Conservation (phyloP, 345 rosid species). For the Salix udensis region DNA sequence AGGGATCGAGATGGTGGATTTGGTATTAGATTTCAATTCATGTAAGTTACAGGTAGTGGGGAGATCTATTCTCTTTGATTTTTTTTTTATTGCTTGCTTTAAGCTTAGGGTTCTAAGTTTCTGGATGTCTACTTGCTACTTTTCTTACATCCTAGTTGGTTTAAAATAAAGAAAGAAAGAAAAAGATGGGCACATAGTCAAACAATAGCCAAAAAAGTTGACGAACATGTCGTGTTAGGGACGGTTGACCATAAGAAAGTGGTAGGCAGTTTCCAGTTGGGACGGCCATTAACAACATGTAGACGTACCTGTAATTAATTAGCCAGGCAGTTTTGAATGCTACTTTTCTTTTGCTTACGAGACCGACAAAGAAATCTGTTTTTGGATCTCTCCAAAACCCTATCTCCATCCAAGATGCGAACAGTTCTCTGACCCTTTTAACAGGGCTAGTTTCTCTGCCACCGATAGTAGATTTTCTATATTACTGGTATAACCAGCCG, state of each 20-base stretch:
- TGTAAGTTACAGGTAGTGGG: constrained; percentile 16
- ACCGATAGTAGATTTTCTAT: no score
- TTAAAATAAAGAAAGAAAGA: background rate
- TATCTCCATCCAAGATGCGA: no score
- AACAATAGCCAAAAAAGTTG: constrained; percentile 34
- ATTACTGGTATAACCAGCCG: no score
- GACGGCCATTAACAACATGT: no score
- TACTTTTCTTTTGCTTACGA: no score
- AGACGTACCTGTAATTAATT: no score
- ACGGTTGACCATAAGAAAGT: constrained; percentile 42
- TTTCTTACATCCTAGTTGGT: constrained; percentile 4
- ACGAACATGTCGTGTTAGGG: constrained; percentile 37
- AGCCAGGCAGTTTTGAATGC: no score
- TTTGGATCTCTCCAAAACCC: no score
- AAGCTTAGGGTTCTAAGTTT: background rate
- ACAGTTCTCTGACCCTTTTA: background rate
- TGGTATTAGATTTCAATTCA: constrained; percentile 30
- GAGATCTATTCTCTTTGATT: background rate
- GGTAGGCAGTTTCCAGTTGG: constrained; percentile 20
- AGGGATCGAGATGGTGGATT: constrained; percentile 35
- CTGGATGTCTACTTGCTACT: constrained; percentile 26
- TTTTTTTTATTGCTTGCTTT: constrained; percentile 9
- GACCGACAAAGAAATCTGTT: no score
- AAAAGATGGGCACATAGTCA: constrained; percentile 27
- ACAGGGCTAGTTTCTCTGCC: no score